Conservation (phyloP, 371 early-diverging fungal genomes). For the Mortierella sp. region DNA sequence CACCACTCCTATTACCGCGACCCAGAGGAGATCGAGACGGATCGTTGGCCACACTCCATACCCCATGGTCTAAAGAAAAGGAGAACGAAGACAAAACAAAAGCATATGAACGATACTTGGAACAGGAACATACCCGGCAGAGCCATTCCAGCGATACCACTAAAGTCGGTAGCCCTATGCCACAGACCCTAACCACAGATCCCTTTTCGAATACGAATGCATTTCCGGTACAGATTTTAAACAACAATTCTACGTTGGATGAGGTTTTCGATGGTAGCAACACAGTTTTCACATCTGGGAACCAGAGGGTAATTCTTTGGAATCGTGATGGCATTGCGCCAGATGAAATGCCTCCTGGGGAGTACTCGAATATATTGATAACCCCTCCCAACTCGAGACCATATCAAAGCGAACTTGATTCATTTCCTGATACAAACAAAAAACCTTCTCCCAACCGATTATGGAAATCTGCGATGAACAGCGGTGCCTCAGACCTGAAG, state of each 20-base stretch:
- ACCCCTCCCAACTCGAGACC: not conserved
- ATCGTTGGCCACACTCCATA: not conserved
- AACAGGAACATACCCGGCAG: not conserved
- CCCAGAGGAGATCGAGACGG: not conserved
- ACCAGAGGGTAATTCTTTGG: not conserved
- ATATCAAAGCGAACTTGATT: not conserved
- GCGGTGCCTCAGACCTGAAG: not conserved
- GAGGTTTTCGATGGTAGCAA: not conserved
- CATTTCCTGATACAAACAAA: not conserved
- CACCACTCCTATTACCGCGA: not conserved
- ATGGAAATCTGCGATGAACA: not conserved
- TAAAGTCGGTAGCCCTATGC: not conserved
- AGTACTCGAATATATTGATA: not conserved
- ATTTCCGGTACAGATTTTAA: not conserved
- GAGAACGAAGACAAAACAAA: not conserved
- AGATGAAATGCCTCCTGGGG: not conserved
- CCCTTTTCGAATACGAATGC: not conserved
- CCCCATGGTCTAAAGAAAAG: not conserved
- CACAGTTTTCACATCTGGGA: not conserved
- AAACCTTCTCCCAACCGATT: not conserved
- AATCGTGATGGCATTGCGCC: not conserved
- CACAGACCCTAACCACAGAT: not conserved
- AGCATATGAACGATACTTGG: not conserved
- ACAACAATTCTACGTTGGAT: not conserved
- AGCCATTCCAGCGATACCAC: conserved; percentile 3